Evolutionary conservation across 805 yeast genomes (phyloP).

Genomic region (Lachancea dasiensis): DNA sequence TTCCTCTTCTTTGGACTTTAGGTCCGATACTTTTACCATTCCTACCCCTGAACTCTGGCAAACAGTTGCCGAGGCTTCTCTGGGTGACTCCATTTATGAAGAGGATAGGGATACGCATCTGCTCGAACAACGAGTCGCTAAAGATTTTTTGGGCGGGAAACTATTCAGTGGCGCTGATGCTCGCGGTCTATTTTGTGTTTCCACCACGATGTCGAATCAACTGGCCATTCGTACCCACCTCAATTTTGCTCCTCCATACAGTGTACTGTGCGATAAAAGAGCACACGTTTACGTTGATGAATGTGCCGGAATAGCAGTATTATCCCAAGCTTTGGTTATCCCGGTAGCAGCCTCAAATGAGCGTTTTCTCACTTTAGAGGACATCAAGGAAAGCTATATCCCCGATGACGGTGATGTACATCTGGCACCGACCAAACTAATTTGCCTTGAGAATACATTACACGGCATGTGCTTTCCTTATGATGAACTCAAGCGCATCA

Average conservation of each 20-base stretch:
- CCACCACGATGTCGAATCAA: conserved; percentile 81
- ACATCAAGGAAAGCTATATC: conserved; percentile 46
- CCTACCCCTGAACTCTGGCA: conserved; percentile 62
- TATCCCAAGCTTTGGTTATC: conserved; percentile 77
- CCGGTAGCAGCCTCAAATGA: conserved; percentile 69
- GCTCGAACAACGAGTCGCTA: conserved; percentile 52
- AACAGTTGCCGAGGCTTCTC: conserved; percentile 44
- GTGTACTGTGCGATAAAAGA: conserved; percentile 70
- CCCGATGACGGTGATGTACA: conserved; percentile 71
- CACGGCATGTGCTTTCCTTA: conserved; percentile 68
- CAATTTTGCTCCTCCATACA: conserved; percentile 61
- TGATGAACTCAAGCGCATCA: conserved; percentile 59
- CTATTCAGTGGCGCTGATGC: conserved; percentile 44
- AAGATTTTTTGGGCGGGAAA: conserved; percentile 34
- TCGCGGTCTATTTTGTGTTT: conserved; percentile 65
- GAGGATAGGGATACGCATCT: conserved; percentile 60
- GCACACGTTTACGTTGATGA: conserved; percentile 71
- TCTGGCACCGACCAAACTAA: conserved; percentile 69
- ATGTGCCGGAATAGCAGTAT: conserved; percentile 76
- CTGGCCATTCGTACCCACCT: conserved; percentile 64
- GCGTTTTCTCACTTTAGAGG: conserved; percentile 61
- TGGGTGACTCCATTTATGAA: conserved; percentile 72
- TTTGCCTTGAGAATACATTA: conserved; percentile 73
- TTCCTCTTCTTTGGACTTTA: conserved; percentile 37
- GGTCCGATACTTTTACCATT: conserved; percentile 77